Conservation (phyloP, 345 rosid species). For the Murraya koenigii region DNA sequence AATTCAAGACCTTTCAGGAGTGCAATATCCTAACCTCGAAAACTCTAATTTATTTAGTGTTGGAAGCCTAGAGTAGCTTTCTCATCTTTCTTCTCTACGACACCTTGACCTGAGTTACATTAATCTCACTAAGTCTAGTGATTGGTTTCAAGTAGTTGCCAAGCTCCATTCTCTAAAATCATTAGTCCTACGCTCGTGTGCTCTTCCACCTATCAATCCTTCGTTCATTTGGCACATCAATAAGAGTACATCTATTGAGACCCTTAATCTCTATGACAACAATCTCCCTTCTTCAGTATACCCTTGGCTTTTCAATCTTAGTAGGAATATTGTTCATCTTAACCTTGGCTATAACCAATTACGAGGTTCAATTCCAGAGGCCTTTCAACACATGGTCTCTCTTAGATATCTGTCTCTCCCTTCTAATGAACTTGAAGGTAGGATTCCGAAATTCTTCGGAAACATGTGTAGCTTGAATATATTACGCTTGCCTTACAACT, state of each 20-base stretch:
- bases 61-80: conserved; percentile 12
- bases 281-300: not conserved
- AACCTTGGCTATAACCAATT: not conserved
- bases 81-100: conserved; percentile 6
- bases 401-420: not conserved
- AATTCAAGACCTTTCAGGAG: too few relatives aligned
- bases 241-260: not conserved
- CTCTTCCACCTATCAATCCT: too few relatives aligned
- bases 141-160: conserved; percentile 2
- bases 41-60: too few relatives aligned
- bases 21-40: too few relatives aligned
- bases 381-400: not conserved
- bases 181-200: too few relatives aligned
- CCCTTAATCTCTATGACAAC: not conserved
- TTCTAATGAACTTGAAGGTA: too few relatives aligned
- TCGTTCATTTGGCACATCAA: not conserved
- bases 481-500: too few relatives aligned
- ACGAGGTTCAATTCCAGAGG: not conserved
- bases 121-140: not conserved
- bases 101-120: not conserved
- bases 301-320: too few relatives aligned
- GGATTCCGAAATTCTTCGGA: too few relatives aligned
- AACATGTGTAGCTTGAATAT: too few relatives aligned
- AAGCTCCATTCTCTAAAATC: not conserved
- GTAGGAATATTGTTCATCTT: not conserved